Evolutionary conservation across 345 rosid species (phyloP).

Genomic region (Excoecaria cochinchinensis): DNA sequence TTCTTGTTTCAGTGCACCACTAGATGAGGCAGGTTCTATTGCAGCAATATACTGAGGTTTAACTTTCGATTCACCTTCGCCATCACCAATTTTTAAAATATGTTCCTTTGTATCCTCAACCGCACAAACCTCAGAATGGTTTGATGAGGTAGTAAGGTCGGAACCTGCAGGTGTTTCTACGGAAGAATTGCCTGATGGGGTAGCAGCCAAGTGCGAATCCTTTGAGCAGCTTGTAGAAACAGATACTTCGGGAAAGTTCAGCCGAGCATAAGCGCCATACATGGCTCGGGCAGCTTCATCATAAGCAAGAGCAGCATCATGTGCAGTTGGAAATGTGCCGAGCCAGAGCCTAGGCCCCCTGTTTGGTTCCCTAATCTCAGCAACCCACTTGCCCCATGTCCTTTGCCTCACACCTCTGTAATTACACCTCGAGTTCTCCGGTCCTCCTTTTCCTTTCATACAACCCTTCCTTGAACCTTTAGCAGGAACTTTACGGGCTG

Average conservation of each 20-base stretch:
- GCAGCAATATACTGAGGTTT: background rate
- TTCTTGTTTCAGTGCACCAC: slow-evolving; percentile 11
- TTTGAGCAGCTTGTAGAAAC: background rate
- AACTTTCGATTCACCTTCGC: slow-evolving; percentile 24
- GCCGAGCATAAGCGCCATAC: slow-evolving; percentile 59
- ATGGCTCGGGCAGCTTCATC: slow-evolving; percentile 75
- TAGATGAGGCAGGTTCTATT: background rate
- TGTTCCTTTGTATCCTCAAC: slow-evolving; percentile 21
- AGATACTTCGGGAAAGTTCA: slow-evolving; percentile 47
- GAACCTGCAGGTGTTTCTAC: slow-evolving; percentile 28
- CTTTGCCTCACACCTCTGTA: slow-evolving; percentile 90
- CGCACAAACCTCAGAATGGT: slow-evolving; percentile 46
- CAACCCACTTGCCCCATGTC: slow-evolving; percentile 96
- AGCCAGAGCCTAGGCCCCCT: slow-evolving; percentile 72
- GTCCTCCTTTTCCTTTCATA: slow-evolving; percentile 97
- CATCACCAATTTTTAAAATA: slow-evolving; percentile 19
- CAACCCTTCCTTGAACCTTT: slow-evolving; percentile 84
- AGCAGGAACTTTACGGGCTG: slow-evolving; percentile 45
- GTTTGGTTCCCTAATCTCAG: slow-evolving; percentile 80
- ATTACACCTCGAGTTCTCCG: slow-evolving; percentile 51
- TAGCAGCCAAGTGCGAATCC: background rate
- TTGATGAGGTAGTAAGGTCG: slow-evolving; percentile 35
- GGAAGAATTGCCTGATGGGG: slow-evolving; percentile 11
- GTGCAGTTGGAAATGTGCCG: slow-evolving; percentile 67
- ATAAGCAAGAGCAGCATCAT: slow-evolving; percentile 79